phyloP scores from a whole-genome alignment of 2,329 filamentous ascomycete genomes.

The Talaromyces sp. region DNA sequence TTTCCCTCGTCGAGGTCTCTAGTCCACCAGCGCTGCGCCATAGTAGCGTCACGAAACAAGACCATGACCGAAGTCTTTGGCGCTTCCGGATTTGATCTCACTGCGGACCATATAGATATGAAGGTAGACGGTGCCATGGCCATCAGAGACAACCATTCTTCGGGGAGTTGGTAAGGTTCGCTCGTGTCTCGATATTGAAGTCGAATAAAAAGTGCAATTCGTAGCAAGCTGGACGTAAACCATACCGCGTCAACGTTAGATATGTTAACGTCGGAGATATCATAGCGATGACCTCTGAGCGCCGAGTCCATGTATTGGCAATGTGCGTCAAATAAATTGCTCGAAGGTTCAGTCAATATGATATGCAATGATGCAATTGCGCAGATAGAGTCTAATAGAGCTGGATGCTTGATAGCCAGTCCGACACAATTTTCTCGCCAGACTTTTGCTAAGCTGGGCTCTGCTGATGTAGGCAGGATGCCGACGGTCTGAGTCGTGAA shows the following conservation, averaged over 20 bases:
- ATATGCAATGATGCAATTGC: conserved; percentile 14
- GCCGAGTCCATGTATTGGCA: conserved; percentile 13
- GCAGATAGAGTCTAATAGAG: conserved; percentile 13
- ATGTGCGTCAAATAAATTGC: conserved; percentile 6
- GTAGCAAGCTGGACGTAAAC: conserved; percentile 17
- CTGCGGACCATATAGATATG: background rate
- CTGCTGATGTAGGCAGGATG: conserved; percentile 10
- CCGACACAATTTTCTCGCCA: conserved; percentile 7
- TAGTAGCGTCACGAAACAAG: conserved; percentile 1
- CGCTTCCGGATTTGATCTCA: conserved; percentile 7
- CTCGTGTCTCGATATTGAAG: conserved; percentile 11
- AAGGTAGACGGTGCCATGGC: conserved; percentile 6
- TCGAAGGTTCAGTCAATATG: conserved; percentile 3
- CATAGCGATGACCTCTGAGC: conserved; percentile 12
- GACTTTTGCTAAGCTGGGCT: conserved; percentile 6
- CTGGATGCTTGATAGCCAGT: conserved; percentile 6
- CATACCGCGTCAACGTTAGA: conserved; percentile 14
- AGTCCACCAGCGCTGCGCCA: background rate
- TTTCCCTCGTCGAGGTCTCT: background rate
- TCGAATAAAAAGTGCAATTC: conserved; percentile 1
- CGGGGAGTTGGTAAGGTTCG: conserved; percentile 9
- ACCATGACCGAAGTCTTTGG: conserved; percentile 1
- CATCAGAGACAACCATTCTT: conserved; percentile 11
- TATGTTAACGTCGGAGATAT: conserved; percentile 6
- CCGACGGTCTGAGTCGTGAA: conserved; percentile 11